Conservation (phyloP, 2,329 filamentous ascomycete species). For the Penicillium frequentans region DNA sequence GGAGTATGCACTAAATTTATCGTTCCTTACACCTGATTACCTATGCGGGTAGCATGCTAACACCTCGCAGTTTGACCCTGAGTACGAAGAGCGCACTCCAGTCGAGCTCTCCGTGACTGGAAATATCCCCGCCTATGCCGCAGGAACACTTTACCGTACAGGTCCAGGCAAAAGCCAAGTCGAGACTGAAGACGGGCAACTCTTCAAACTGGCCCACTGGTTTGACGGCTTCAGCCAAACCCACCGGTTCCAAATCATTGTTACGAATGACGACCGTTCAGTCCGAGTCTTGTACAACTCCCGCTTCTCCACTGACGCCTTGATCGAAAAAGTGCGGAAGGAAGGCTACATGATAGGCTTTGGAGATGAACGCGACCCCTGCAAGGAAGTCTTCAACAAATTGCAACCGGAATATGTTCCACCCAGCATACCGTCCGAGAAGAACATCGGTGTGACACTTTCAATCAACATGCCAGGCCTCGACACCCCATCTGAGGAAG, state of each 20-base stretch:
- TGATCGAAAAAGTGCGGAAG: conserved; percentile 61
- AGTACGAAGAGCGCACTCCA: conserved; percentile 65
- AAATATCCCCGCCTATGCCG: conserved; percentile 67
- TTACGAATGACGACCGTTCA: conserved; percentile 34
- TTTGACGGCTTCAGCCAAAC: conserved; percentile 72
- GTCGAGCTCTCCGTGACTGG: conserved; percentile 65
- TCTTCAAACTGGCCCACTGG: conserved; percentile 69
- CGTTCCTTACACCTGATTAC: not conserved
- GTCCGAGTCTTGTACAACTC: conserved; percentile 68
- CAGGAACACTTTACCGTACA: conserved; percentile 71
- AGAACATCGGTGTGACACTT: conserved; percentile 67
- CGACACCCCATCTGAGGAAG: conserved; percentile 20
- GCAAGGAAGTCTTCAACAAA: conserved; percentile 71
- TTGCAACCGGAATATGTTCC: conserved; percentile 37
- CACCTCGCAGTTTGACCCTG: conserved; percentile 61
- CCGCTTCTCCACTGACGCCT: conserved; percentile 63
- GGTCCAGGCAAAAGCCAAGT: conserved; percentile 68
- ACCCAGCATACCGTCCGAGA: conserved; percentile 58
- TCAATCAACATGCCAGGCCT: conserved; percentile 64
- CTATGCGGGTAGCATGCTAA: not conserved
- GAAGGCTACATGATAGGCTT: conserved; percentile 65
- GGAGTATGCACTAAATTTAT: conserved; percentile 41
- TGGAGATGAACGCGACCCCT: conserved; percentile 71
- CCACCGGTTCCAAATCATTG: conserved; percentile 71
- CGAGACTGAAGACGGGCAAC: conserved; percentile 58